Evolutionary conservation across 257 asterid species (phyloP).

Genomic region (Petunia secreta): DNA sequence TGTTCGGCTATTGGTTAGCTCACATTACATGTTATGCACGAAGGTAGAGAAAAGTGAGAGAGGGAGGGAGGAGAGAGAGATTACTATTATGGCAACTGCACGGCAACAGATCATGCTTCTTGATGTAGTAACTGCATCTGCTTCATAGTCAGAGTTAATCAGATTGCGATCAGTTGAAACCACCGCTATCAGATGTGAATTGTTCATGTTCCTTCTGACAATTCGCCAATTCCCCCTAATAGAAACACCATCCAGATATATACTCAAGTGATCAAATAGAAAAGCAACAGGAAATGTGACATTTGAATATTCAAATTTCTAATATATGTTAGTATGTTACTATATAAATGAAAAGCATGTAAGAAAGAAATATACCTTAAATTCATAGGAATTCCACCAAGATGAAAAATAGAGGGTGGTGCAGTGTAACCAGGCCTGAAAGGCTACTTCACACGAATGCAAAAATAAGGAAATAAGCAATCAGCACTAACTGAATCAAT

Average conservation of each 20-base stretch:
- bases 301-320: background rate
- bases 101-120: slow-evolving; percentile 81
- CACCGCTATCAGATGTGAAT: slow-evolving; percentile 78
- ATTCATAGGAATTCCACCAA: slow-evolving; percentile 82
- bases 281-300: slow-evolving; percentile 2
- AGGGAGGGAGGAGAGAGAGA: slow-evolving; percentile 40
- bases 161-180: slow-evolving; percentile 68
- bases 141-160: slow-evolving; percentile 58
- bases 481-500: background rate
- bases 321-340: background rate
- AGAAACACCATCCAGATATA: slow-evolving; percentile 9
- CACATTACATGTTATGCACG: background rate
- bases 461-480: background rate
- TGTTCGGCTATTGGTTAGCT: background rate
- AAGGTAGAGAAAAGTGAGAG: background rate
- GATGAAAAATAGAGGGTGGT: slow-evolving; percentile 86
- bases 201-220: slow-evolving; percentile 65
- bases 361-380: slow-evolving; percentile 55
- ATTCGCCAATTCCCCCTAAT: slow-evolving; percentile 96
- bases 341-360: background rate
- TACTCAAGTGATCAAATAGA: background rate
- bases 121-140: slow-evolving; percentile 59
- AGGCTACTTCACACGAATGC: slow-evolving; percentile 51
- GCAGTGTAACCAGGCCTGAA: slow-evolving; percentile 95
- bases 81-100: slow-evolving; percentile 72